Evolutionary conservation across 768 basidiomycete species (phyloP).

Genomic region (Agrocybe praecox): DNA sequence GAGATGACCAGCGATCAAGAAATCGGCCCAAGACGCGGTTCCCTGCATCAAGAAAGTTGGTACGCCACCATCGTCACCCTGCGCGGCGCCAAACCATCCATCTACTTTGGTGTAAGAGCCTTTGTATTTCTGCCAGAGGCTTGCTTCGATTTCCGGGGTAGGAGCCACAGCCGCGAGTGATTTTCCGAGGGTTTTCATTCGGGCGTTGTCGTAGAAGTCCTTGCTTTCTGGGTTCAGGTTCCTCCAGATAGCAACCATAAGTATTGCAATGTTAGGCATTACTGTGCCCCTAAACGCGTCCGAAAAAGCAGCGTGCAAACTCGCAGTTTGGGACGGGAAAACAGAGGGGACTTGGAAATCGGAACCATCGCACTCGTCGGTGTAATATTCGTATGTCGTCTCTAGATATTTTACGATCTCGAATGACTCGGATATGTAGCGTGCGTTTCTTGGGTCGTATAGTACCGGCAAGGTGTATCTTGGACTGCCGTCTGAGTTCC

Average conservation of each 20-base stretch:
- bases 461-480: conserved; percentile 49
- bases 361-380: not conserved
- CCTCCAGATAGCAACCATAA: not conserved
- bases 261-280: not conserved
- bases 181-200: no score
- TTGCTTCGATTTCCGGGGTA: not conserved
- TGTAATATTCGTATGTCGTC: not conserved
- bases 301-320: not conserved
- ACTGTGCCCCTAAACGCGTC: not conserved
- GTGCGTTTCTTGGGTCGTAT: conserved; percentile 41
- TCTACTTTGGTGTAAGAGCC: not conserved
- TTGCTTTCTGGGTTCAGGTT: not conserved
- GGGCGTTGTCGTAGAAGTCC: not conserved
- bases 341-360: not conserved
- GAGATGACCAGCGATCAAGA: conserved; percentile 17
- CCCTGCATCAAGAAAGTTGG: not conserved
- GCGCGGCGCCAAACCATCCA: not conserved
- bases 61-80: not conserved
- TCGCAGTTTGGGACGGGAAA: not conserved
- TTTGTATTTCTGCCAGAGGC: not conserved
- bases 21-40: conserved; percentile 35
- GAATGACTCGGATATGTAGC: conserved; percentile 38
- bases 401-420: not conserved
- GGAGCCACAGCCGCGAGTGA: not conserved
- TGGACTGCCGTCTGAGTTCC: conserved; percentile 28